Percentiles rank a stretch among this genome's conserved stretches.
These are phyloP conservation scores for Rhizoclosmatium sp. DNA, from an alignment of 192 early-diverging fungal species.

Conservation along the genomic window DNA sequence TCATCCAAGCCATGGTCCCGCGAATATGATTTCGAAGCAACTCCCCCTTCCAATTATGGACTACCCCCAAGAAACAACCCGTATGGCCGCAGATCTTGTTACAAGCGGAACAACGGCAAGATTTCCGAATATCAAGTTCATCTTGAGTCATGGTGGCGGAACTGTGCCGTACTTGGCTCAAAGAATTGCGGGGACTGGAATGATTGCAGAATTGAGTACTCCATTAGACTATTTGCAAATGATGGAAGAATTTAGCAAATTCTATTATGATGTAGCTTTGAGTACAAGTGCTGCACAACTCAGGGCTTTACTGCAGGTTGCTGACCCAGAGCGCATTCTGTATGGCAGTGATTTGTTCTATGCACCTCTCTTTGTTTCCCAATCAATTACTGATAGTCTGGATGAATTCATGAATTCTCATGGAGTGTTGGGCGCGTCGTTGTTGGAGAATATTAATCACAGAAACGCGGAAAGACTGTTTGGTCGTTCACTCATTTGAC, in stretches of 20 bases:
- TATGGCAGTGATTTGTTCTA: not conserved
- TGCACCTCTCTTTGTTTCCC: not conserved
- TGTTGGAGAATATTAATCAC: slow-evolving; percentile 3
- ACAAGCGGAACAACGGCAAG: not conserved
- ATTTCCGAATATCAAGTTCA: not conserved
- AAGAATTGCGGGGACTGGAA: not conserved
- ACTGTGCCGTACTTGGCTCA: not conserved
- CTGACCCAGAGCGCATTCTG: not conserved
- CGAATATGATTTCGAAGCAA: not conserved
- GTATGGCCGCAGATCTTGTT: not conserved
- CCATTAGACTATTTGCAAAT: slow-evolving; percentile 1
- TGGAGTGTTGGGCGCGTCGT: not conserved
- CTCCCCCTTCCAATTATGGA: not conserved
- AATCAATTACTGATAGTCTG: not conserved
- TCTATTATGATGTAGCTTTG: not conserved
- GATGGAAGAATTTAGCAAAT: not conserved
- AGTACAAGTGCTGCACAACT: not conserved
- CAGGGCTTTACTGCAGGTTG: not conserved
- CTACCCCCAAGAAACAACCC: not conserved
- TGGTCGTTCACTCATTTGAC: not conserved
- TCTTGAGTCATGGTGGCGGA: not conserved
- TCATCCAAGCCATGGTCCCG: not conserved
- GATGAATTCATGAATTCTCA: not conserved
- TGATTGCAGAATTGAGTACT: not conserved
- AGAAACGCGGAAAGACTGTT: not conserved